Percentiles rank a stretch among this genome's conserved stretches.
Conservation (phyloP, 2,329 filamentous ascomycete genomes). For the Geosmithia morbida region DNA sequence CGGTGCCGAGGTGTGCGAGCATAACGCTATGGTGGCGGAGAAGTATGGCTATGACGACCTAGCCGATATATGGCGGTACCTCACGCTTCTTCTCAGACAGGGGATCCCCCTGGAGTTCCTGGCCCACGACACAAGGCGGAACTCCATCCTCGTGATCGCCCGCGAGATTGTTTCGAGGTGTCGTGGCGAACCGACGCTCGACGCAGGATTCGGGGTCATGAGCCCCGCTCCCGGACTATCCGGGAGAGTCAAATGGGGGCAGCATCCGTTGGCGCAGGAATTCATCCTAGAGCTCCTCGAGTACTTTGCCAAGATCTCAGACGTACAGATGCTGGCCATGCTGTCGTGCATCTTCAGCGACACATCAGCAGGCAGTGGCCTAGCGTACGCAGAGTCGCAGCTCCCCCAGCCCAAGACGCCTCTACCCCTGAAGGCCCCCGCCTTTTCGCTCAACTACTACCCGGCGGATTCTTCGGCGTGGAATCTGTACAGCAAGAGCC, state of each 20-base stretch:
- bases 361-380: conserved; percentile 36
- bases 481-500: conserved; percentile 35
- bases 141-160: conserved; percentile 56
- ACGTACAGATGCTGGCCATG: conserved; percentile 60
- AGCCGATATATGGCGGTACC: conserved; percentile 71
- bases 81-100: conserved; percentile 62
- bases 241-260: conserved; percentile 54
- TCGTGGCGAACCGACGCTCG: not conserved
- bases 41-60: conserved; percentile 57
- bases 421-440: conserved; percentile 48
- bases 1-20: conserved; percentile 63
- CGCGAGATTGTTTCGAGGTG: conserved; percentile 38
- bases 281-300: conserved; percentile 48
- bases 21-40: conserved; percentile 69
- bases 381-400: conserved; percentile 42
- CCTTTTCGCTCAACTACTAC: conserved; percentile 54
- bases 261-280: conserved; percentile 47
- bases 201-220: conserved; percentile 3
- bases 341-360: conserved; percentile 56
- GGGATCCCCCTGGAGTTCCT: conserved; percentile 58
- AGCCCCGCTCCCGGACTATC: conserved; percentile 18
- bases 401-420: conserved; percentile 46
- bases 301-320: conserved; percentile 46
- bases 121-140: conserved; percentile 33
- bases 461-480: conserved; percentile 41